Evolutionary conservation across 345 rosid species (phyloP), one percentile per base, ranked within the genome.

Genomic region (Excoecaria cochinchinensis): DNA sequence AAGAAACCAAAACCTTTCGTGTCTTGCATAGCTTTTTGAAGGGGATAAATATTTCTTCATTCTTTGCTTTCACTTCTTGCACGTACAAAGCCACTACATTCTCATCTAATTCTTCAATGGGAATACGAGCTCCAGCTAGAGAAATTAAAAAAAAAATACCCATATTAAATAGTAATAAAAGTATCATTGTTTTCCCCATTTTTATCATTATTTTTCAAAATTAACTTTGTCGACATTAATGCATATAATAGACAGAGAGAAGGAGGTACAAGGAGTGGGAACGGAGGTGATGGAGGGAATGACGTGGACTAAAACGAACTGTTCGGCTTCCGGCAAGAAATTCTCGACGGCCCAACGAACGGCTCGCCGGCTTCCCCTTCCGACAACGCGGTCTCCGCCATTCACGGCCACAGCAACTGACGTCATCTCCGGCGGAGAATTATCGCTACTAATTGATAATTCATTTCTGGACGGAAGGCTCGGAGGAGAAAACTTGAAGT

Each of bases 291-390:
- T 67, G 61, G 80, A 50, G 72, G 92, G 93, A 80, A 92, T 89
- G 76, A 92, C 90, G 77, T 94, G 90, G 82, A 94, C 91, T 44
- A 92, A 80, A 80, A 88, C 74, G 72, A 94, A 81, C n/a, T 88
- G 88, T 48, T 85, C 84, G 58, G 89, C 84, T 71, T 65, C 51
- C 2, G 88, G 82, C 60, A 82, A 56, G 75, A 90, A 80, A 61
- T 87, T 87, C 74, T 92, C 88, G 24, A 78, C 84, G 6, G 93
- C 90, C 98, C 97, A 94, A 8, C 87, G 89, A 80, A 90, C 87
- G 63, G 97, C 95, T 31, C 97, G 92, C 51, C 84, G 82, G 82
- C 95, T 94, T 75, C 89, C 91, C 24, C 77, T 81, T 53, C 94
- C 91, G 58, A 89, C 73, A 59, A 82, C 81, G 36, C 86, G 84